phyloP scores from a whole-genome alignment of 345 rosid species.

The Cochlearia excelsa region DNA sequence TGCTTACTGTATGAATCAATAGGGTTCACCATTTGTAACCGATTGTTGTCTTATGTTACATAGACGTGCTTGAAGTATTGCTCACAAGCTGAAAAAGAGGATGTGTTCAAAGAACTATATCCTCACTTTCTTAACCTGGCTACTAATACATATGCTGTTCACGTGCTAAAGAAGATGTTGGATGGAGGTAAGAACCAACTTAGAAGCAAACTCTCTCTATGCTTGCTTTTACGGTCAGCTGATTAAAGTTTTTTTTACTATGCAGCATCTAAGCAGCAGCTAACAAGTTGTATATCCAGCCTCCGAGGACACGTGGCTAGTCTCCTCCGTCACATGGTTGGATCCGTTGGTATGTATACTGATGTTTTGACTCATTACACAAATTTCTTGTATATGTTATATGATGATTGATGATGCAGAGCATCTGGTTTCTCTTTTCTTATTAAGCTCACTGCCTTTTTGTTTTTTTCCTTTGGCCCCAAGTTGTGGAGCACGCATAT shows the following conservation, averaged over 20 bases:
- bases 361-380: conserved; percentile 11
- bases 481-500: conserved; percentile 88
- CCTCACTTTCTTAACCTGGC: conserved; percentile 75
- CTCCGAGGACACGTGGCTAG: conserved; percentile 76
- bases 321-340: conserved; percentile 88
- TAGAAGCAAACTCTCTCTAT: not conserved
- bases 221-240: conserved; percentile 8
- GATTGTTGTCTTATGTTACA: conserved; percentile 13
- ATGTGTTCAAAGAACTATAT: conserved; percentile 66
- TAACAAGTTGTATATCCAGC: conserved; percentile 59
- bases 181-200: conserved; percentile 58
- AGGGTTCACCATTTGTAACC: not conserved
- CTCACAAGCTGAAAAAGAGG: conserved; percentile 69
- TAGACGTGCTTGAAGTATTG: conserved; percentile 85
- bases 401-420: conserved; percentile 16
- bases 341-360: conserved; percentile 73
- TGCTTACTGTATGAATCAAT: not conserved
- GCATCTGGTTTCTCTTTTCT: conserved; percentile 9
- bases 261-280: conserved; percentile 82
- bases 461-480: conserved; percentile 5
- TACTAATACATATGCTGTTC: conserved; percentile 62
- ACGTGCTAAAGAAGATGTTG: conserved; percentile 76
- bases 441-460: conserved; percentile 15
- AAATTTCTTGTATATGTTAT: not conserved
- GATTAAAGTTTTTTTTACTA: conserved; percentile 9